These are phyloP conservation scores for Jatropha podagrica DNA, from an alignment of 441 rosid species.

Conservation along the genomic window DNA sequence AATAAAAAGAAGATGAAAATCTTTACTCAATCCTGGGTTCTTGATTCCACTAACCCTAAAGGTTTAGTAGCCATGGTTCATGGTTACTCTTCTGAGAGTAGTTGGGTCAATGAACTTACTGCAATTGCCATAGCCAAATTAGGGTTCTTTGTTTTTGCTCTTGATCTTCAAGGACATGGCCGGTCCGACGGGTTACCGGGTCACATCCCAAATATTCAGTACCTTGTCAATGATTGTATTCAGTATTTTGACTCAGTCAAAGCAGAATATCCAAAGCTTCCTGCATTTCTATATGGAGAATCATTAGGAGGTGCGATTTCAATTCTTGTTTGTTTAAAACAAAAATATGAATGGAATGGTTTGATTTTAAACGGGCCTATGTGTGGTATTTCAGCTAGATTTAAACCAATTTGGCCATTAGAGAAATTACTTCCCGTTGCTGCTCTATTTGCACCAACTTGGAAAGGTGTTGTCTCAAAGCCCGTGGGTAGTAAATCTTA, in stretches of 20 bases:
- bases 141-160: conserved; percentile 33
- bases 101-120: conserved; percentile 39
- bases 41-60: conserved; percentile 10
- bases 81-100: conserved; percentile 37
- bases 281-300: conserved; percentile 37
- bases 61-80: conserved; percentile 40
- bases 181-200: conserved; percentile 29
- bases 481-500: conserved; percentile 24
- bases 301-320: conserved; percentile 40
- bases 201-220: conserved; percentile 31
- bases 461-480: conserved; percentile 27
- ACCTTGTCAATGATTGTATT: conserved; percentile 24
- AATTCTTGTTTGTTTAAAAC: conserved; percentile 20
- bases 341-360: conserved; percentile 30
- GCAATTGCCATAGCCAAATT: conserved; percentile 31
- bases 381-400: conserved; percentile 37
- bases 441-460: conserved; percentile 25
- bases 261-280: conserved; percentile 22
- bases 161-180: conserved; percentile 41
- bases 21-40: conserved; percentile 37
- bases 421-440: conserved; percentile 38
- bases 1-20: conserved; percentile 30
- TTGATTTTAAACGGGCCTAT: conserved; percentile 35
- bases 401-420: conserved; percentile 34
- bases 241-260: conserved; percentile 25